Evolutionary conservation across 306 rosid species (phyloP), one percentile per base, ranked within the genome.

Genomic region (Medicago lupulina): DNA sequence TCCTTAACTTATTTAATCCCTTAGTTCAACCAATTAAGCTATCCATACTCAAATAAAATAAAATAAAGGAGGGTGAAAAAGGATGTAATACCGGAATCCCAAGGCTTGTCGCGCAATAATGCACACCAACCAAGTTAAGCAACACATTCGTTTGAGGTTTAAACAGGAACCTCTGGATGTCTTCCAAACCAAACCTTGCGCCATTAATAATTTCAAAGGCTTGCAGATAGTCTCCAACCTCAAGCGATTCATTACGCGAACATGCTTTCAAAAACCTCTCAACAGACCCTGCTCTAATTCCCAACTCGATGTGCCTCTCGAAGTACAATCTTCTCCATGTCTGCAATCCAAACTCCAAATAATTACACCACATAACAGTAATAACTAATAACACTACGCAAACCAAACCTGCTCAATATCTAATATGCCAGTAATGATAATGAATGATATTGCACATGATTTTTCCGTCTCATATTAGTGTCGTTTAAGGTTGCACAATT

Each of bases 41-140:
- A 28, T 3, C 31, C 31, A 28, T 28, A 28, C 31, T 28, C 31
- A 28, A 28, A 28, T 3, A 28, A 28, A 80, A 21, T 21, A 21
- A 21, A 11, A 43, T 43, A 70, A 79, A 72, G 12, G 1, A 71
- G 57, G 60, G 60, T 44, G 68, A 36, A 57, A 62, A 61, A 62
- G 55, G 64, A 36, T 65, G 70, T 17, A 74, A 57, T 91, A 94
- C 98, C 90, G 70, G 91, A 53, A 90, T 80, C 60, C 72, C 44
- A 55, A 94, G 96, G 80, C 81, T 79, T 55, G 70, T 25, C 7
- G 79, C 8, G 84, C 92, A 86, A 83, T 88, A 91, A 67, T 88
- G 95, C 61, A 94, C 67, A 51, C 92, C 96, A 80, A 91, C 84
- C 88, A 94, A 88, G 80, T 94, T 90, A 66, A 87, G 70, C 64